These are phyloP conservation scores for Helianthus annuus DNA, from an alignment of 129 eudicot genomes.

Conservation along the genomic window DNA sequence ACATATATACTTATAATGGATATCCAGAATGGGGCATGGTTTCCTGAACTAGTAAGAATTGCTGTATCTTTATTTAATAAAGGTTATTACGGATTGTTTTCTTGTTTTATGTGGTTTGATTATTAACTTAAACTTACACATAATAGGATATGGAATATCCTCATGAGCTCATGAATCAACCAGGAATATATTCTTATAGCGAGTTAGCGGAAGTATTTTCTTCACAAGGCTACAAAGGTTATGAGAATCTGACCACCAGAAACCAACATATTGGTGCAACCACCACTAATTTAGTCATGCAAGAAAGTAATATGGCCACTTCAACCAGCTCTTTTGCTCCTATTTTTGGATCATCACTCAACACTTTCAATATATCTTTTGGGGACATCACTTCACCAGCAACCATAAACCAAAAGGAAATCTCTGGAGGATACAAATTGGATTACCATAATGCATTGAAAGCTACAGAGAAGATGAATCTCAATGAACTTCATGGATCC, in stretches of 20 bases:
- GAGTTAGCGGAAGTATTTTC: constrained; percentile 26
- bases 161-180: constrained; percentile 23
- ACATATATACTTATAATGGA: constrained; percentile 12
- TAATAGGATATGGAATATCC: constrained; percentile 27
- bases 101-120: not conserved
- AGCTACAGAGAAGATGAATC: constrained; percentile 24
- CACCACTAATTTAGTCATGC: not conserved
- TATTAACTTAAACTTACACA: constrained; percentile 2
- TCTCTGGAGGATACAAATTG: constrained; percentile 8
- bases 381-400: constrained; percentile 21
- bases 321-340: constrained; percentile 25
- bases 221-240: constrained; percentile 17
- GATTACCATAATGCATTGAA: constrained; percentile 11
- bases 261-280: constrained; percentile 8
- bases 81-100: not conserved
- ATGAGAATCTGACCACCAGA: constrained; percentile 18
- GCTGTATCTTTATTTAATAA: not conserved
- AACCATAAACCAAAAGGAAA: constrained; percentile 10
- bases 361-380: constrained; percentile 32
- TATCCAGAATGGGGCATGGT: constrained; percentile 16
- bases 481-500: constrained; percentile 28
- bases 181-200: constrained; percentile 6
- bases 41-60: constrained; percentile 20
- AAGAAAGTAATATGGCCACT: constrained; percentile 13
- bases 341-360: constrained; percentile 27